A percentile compares a stretch with the other conserved stretches of the same genome.
These are phyloP conservation scores for Floccularia luteovirens DNA, from an alignment of 768 basidiomycete genomes.

Conservation along the genomic window DNA sequence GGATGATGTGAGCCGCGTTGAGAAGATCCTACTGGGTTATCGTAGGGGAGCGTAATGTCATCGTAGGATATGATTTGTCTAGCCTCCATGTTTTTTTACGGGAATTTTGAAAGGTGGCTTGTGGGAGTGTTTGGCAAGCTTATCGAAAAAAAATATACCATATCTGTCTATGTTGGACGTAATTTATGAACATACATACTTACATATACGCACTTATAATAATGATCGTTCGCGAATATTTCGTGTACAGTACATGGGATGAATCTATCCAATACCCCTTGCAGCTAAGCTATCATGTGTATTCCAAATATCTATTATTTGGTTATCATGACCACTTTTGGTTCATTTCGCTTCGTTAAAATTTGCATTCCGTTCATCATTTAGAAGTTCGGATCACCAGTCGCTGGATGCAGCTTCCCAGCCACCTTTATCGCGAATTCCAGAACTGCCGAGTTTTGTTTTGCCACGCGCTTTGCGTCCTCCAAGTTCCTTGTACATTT, in stretches of 20 bases:
- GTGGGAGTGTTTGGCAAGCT: no score
- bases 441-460: conserved; percentile 60
- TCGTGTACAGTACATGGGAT: no score
- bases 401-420: conserved; percentile 43
- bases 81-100: no score
- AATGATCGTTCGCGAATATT: no score
- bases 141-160: neutral
- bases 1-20: conserved; percentile 14
- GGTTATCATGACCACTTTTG: no score
- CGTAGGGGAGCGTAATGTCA: conserved; percentile 44
- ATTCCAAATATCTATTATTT: no score
- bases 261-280: no score
- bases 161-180: neutral
- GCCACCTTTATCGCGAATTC: conserved; percentile 72
- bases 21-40: conserved; percentile 10
- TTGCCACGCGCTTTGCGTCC: conserved; percentile 78
- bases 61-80: conserved; percentile 55
- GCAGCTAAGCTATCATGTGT: no score
- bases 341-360: no score
- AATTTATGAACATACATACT: neutral
- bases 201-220: conserved; percentile 4
- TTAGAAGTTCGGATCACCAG: no score
- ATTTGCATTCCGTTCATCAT: no score
- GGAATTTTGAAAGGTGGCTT: no score
- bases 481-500: conserved; percentile 85